A percentile compares a stretch with the other conserved stretches of the same genome.
These are phyloP conservation scores for Linum trigynum DNA, from an alignment of 345 rosid species.

Conservation along the genomic window DNA sequence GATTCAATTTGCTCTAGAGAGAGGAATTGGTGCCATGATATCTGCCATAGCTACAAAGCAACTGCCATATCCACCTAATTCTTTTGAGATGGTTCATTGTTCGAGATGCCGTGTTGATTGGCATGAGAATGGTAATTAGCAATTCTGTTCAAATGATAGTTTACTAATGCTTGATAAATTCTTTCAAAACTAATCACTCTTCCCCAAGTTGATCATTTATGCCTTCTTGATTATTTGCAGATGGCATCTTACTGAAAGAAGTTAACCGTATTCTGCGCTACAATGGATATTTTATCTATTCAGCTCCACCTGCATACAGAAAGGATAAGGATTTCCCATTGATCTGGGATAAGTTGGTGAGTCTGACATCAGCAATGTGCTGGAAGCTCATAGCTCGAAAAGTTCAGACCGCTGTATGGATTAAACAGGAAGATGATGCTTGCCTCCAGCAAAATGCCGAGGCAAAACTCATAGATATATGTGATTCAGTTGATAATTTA, in stretches of 20 bases:
- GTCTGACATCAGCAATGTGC: conserved; percentile 74
- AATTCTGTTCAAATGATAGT: conserved; percentile 1
- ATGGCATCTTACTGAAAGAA: conserved; percentile 90
- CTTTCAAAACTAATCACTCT: too few species aligned
- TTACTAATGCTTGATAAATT: background rate
- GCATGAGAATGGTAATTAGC: conserved; percentile 75
- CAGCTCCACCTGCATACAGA: conserved; percentile 86
- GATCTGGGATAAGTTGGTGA: conserved; percentile 74
- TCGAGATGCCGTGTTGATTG: conserved; percentile 95
- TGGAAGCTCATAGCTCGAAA: conserved; percentile 84
- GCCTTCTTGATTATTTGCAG: conserved; percentile 19
- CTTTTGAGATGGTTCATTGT: conserved; percentile 97
- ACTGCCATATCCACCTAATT: conserved; percentile 72
- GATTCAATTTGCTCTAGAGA: conserved; percentile 93
- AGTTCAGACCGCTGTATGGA: conserved; percentile 90
- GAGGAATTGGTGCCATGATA: conserved; percentile 86
- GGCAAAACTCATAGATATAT: conserved; percentile 45
- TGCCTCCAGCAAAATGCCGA: conserved; percentile 56
- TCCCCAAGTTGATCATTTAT: background rate
- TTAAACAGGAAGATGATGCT: conserved; percentile 46
- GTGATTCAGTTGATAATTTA: conserved; percentile 45
- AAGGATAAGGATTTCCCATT: conserved; percentile 73
- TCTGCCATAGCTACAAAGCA: conserved; percentile 80
- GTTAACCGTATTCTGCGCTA: conserved; percentile 65
- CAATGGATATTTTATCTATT: conserved; percentile 82